A percentile compares a stretch with the other conserved stretches of the same genome.
Evolutionary conservation across 1,284 basidiomycete species (phyloP).

Genomic region (Ganoderma lingzhi): DNA sequence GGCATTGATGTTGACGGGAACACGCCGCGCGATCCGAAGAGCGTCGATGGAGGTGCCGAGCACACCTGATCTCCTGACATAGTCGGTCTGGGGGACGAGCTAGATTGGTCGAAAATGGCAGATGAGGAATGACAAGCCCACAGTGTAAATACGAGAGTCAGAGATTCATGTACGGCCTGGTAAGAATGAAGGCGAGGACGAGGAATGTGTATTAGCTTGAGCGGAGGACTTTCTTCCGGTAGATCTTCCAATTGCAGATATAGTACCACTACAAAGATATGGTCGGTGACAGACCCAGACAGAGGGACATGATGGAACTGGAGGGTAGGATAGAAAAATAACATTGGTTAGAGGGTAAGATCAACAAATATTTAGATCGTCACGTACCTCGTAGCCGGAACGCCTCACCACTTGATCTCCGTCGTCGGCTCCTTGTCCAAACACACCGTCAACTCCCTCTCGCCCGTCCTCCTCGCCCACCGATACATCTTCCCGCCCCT

Average conservation of each 20-base stretch:
- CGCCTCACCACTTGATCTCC: slow-evolving; percentile 32
- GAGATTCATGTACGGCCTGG: too few relatives aligned
- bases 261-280: background rate
- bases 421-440: slow-evolving; percentile 33
- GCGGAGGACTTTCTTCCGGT: too few relatives aligned
- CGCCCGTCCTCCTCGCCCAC: slow-evolving; percentile 41
- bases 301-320: background rate
- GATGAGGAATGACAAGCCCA: too few relatives aligned
- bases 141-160: too few relatives aligned
- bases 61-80: background rate
- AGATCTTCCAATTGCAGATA: background rate
- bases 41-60: background rate
- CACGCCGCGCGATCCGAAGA: background rate
- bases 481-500: slow-evolving; percentile 42
- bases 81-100: too few relatives aligned
- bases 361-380: too few relatives aligned
- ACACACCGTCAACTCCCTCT: slow-evolving; percentile 40
- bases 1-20: background rate
- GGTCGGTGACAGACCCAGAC: too few relatives aligned
- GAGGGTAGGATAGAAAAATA: background rate
- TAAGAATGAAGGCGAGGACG: background rate
- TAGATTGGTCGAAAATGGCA: too few relatives aligned
- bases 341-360: too few relatives aligned
- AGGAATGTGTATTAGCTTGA: background rate
- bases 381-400: background rate